Evolutionary conservation across 495 filamentous ascomycete genomes (phyloP).

Genomic region (Symbiotaphrina buchneri): DNA sequence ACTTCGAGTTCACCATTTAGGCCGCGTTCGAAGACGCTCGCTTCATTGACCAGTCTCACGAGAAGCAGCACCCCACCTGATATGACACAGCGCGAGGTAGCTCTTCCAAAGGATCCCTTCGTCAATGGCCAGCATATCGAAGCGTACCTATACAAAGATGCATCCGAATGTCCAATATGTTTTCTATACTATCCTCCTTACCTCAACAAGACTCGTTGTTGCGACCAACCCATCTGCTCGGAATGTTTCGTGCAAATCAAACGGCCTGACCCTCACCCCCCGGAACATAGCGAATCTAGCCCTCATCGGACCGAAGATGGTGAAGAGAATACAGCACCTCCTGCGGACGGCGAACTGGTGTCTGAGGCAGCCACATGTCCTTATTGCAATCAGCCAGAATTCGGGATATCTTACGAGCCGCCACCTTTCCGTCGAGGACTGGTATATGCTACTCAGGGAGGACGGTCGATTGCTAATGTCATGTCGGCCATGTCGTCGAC

Average conservation of each 20-base stretch:
- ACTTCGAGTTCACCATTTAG: conserved; percentile 29
- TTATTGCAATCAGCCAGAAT: conserved; percentile 86
- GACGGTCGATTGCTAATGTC: conserved; percentile 16
- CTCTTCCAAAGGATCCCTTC: conserved; percentile 60
- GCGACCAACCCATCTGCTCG: conserved; percentile 91
- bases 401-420: conserved; percentile 78
- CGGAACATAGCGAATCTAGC: conserved; percentile 52
- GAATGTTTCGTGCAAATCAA: conserved; percentile 99
- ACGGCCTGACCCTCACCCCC: conserved; percentile 83
- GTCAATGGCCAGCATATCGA: conserved; percentile 86
- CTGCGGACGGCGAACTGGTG: conserved; percentile 44
- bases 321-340: conserved; percentile 13
- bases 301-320: too few species aligned
- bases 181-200: conserved; percentile 92
- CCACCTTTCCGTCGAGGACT: conserved; percentile 77
- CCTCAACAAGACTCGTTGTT: conserved; percentile 87
- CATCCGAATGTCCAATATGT: conserved; percentile 84
- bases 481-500: conserved; percentile 55
- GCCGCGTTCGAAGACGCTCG: conserved; percentile 61
- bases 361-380: conserved; percentile 88
- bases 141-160: conserved; percentile 79
- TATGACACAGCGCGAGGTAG: conserved; percentile 50
- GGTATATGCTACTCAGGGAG: conserved; percentile 30
- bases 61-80: conserved; percentile 45
- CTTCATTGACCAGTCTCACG: conserved; percentile 48